phyloP scores from a whole-genome alignment of 73 alveolate genomes.

The Breviolum minutum region DNA sequence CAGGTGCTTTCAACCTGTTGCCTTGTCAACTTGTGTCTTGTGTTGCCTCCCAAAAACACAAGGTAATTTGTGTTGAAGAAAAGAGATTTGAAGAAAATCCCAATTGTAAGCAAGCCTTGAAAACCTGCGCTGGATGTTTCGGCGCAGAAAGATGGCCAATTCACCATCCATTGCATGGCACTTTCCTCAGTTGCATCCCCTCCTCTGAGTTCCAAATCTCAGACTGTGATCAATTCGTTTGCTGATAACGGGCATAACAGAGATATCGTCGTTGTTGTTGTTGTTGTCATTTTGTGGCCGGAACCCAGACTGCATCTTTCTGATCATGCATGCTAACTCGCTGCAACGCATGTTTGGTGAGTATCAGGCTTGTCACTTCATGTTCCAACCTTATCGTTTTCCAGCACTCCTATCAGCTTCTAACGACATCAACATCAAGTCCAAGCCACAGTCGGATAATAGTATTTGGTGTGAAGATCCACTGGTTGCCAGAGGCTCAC shows the following conservation, averaged over 20 bases:
- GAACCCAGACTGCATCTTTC: too few relatives aligned
- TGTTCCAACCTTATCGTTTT: too few relatives aligned
- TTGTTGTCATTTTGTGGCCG: too few relatives aligned
- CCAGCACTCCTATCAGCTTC: too few relatives aligned
- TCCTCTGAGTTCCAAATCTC: background rate
- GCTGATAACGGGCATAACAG: too few relatives aligned
- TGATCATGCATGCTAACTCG: too few relatives aligned
- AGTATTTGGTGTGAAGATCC: conserved; percentile 67
- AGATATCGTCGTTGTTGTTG: too few relatives aligned
- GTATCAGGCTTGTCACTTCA: too few relatives aligned
- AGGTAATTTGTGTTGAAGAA: background rate
- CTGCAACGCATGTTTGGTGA: too few relatives aligned
- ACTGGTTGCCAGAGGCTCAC: background rate
- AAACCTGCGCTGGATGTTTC: background rate
- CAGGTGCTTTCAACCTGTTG: background rate
- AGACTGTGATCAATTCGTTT: background rate
- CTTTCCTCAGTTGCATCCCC: conserved; percentile 52
- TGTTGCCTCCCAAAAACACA: background rate
- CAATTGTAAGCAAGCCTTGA: background rate
- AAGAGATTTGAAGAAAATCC: background rate
- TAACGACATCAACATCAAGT: background rate
- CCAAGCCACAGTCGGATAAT: conserved; percentile 57
- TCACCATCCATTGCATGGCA: conserved; percentile 93
- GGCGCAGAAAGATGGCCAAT: conserved; percentile 45
- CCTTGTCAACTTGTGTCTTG: background rate